phyloP scores from a whole-genome alignment of 2,329 filamentous ascomycete genomes.

The Neofusicoccum sp. region DNA sequence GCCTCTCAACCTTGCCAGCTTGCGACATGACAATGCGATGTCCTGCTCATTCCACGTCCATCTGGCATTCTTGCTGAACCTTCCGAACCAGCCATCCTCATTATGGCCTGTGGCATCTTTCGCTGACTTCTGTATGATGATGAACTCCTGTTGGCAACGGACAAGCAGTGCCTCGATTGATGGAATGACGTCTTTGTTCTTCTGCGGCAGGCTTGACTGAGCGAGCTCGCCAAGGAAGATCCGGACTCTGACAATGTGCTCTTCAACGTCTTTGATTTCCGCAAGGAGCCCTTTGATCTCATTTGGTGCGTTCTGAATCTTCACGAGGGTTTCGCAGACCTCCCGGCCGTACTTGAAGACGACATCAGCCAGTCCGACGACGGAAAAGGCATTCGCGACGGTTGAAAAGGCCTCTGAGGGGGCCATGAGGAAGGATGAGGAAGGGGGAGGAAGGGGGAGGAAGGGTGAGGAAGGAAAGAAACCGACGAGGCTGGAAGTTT shows the following conservation, averaged over 20 bases:
- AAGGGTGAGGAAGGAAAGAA: neutral
- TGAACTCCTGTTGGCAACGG: neutral
- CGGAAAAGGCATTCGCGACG: conserved; percentile 1
- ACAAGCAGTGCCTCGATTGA: neutral
- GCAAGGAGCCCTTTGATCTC: neutral
- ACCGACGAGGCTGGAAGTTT: neutral
- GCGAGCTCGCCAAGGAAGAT: neutral
- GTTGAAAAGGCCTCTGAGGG: conserved; percentile 2
- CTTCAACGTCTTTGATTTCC: conserved; percentile 3
- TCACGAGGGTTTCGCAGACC: neutral
- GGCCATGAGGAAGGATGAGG: neutral
- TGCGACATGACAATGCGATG: neutral
- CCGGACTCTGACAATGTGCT: neutral
- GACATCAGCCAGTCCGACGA: conserved; percentile 1
- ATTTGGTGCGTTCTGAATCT: neutral
- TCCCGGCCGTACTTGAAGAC: conserved; percentile 10
- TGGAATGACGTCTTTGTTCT: neutral
- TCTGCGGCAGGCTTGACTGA: neutral
- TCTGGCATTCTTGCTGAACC: neutral
- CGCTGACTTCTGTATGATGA: neutral
- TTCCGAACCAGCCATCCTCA: neutral
- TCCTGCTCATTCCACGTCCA: conserved; percentile 8
- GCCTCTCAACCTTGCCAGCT: neutral
- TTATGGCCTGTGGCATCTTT: neutral
- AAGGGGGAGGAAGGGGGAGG: neutral